Evolutionary conservation across 2,329 filamentous ascomycete genomes (phyloP).

Genomic region (Trichoderma sp.): DNA sequence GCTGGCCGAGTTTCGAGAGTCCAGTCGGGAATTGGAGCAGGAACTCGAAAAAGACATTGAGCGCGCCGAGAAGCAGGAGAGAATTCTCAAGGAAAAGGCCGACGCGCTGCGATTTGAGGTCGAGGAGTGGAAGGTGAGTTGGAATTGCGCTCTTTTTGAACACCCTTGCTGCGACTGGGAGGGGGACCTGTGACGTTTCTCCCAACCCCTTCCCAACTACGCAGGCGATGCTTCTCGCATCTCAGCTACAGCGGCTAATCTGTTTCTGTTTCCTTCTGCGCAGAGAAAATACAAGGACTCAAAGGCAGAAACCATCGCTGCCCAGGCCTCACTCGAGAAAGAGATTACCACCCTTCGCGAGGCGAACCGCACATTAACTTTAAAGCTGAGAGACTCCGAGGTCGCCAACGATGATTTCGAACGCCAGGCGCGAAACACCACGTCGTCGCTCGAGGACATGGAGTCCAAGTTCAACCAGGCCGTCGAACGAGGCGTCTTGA

Average conservation of each 20-base stretch:
- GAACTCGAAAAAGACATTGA: slow-evolving; percentile 97
- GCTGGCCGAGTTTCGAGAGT: slow-evolving; percentile 89
- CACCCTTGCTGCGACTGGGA: background rate
- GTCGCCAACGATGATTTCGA: slow-evolving; percentile 99
- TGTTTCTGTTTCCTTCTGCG: background rate
- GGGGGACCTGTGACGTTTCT: background rate
- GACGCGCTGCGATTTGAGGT: slow-evolving; percentile 85
- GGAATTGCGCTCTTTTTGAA: slow-evolving; percentile 10
- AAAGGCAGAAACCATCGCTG: slow-evolving; percentile 81
- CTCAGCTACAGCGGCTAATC: slow-evolving; percentile 27
- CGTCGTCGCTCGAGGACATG: slow-evolving; percentile 92
- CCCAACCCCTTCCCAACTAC: background rate
- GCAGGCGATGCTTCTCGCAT: background rate
- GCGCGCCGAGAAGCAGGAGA: slow-evolving; percentile 89
- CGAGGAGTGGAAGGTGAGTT: slow-evolving; percentile 92
- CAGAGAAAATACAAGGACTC: slow-evolving; percentile 96
- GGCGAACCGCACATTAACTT: slow-evolving; percentile 74
- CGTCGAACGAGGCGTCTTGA: slow-evolving; percentile 87
- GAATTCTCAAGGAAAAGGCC: slow-evolving; percentile 81
- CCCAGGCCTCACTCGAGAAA: slow-evolving; percentile 87
- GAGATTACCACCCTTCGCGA: slow-evolving; percentile 93
- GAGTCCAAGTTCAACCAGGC: slow-evolving; percentile 96
- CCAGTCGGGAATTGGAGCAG: slow-evolving; percentile 88
- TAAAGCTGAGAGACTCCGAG: slow-evolving; percentile 89
- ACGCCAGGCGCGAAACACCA: slow-evolving; percentile 91